These are phyloP conservation scores for Globisporangium ultimum DNA, from an alignment of 352 stramenopile genomes.

Conservation along the genomic window DNA sequence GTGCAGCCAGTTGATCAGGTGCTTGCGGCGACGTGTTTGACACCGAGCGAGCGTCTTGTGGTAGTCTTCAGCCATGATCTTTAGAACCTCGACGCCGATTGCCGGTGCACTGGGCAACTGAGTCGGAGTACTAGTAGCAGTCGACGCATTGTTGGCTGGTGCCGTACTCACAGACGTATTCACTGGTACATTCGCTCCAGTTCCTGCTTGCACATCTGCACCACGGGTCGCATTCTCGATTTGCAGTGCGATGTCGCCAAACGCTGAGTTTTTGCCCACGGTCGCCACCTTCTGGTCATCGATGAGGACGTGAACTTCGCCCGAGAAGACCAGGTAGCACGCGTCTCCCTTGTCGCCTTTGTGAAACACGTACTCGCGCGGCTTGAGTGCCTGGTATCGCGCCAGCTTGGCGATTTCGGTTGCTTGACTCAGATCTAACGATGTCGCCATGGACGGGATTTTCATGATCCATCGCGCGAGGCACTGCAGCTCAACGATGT, in stretches of 20 bases:
- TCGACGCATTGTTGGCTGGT: constrained; percentile 1
- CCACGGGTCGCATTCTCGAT: constrained; percentile 69
- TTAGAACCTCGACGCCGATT: constrained; percentile 53
- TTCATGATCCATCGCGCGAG: constrained; percentile 76
- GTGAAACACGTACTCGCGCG: constrained; percentile 53
- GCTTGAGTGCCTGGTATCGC: constrained; percentile 43
- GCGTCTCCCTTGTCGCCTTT: constrained; percentile 65
- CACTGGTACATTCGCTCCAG: background rate
- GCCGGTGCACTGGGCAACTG: background rate
- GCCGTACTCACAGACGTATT: background rate
- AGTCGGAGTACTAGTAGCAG: background rate
- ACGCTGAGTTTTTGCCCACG: constrained; percentile 58
- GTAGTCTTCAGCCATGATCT: constrained; percentile 71
- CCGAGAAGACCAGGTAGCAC: constrained; percentile 60
- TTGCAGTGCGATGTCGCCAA: constrained; percentile 67
- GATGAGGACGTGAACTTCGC: constrained; percentile 67
- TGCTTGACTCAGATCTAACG: constrained; percentile 62
- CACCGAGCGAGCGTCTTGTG: constrained; percentile 65
- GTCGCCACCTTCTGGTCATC: constrained; percentile 51
- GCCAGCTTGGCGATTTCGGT: constrained; percentile 70
- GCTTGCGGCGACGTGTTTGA: constrained; percentile 59
- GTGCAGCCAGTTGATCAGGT: constrained; percentile 66
- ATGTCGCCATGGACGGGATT: constrained; percentile 63
- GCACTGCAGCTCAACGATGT: constrained; percentile 72
- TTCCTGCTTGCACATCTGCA: constrained; percentile 50